Evolutionary conservation across 345 rosid species (phyloP).

Genomic region (Gossypium ekmanianum): DNA sequence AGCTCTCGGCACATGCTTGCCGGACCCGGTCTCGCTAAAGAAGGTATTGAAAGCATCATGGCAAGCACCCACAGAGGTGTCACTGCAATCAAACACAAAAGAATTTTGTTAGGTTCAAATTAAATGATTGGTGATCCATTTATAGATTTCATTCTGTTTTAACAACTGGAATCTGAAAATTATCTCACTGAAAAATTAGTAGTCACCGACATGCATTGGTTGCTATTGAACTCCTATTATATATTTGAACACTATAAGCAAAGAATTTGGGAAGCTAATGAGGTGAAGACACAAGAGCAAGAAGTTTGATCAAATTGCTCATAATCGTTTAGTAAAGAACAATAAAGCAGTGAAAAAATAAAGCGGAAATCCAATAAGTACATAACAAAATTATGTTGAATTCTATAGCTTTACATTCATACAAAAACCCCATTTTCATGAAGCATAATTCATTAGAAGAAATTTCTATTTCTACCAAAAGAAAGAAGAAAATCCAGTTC

Average conservation of each 20-base stretch:
- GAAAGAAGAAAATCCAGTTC: neutral
- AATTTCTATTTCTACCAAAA: neutral
- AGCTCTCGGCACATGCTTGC: conserved; percentile 88
- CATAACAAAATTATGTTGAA: neutral
- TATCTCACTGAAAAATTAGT: neutral
- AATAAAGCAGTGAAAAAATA: neutral
- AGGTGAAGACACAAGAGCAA: neutral
- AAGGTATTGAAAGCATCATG: conserved; percentile 84
- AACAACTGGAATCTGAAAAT: neutral
- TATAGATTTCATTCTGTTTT: neutral
- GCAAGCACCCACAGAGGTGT: conserved; percentile 49
- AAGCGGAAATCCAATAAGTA: neutral
- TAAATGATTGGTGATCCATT: neutral
- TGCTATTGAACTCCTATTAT: neutral
- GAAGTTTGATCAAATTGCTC: neutral
- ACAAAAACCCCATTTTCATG: neutral
- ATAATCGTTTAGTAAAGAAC: neutral
- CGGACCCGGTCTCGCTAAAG: conserved; percentile 91
- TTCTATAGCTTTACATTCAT: neutral
- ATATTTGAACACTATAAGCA: neutral
- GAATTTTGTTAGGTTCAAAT: neutral
- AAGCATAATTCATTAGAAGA: neutral
- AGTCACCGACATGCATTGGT: neutral
- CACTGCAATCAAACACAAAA: conserved; percentile 39
- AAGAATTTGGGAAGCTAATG: neutral